phyloP scores from a whole-genome alignment of 352 stramenopile genomes.

The Pythium plurisporium region DNA sequence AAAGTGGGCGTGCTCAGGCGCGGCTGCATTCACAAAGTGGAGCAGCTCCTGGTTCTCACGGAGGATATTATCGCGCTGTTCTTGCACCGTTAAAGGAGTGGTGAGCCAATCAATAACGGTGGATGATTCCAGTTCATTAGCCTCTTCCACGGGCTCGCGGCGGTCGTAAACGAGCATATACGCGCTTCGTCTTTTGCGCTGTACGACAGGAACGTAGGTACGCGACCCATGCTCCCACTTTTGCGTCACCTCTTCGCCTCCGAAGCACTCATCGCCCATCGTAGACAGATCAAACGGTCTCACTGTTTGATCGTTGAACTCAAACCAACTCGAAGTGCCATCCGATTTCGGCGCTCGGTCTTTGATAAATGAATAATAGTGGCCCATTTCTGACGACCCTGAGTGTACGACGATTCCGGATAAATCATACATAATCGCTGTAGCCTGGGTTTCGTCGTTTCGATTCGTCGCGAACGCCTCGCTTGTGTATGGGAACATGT shows the following conservation, averaged over 20 bases:
- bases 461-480: constrained; percentile 33
- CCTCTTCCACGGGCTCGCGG: constrained; percentile 2
- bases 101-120: background rate
- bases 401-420: constrained; percentile 91
- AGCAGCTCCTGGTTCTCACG: constrained; percentile 15
- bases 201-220: constrained; percentile 29
- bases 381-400: constrained; percentile 87
- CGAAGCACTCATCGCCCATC: constrained; percentile 87
- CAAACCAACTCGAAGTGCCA: constrained; percentile 55
- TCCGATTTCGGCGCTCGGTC: constrained; percentile 35
- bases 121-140: background rate
- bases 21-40: constrained; percentile 9
- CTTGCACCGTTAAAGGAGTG: constrained; percentile 1
- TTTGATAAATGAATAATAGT: constrained; percentile 95
- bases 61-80: background rate
- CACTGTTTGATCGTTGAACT: constrained; percentile 92
- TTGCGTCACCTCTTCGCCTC: constrained; percentile 72
- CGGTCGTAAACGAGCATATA: constrained; percentile 82
- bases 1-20: constrained; percentile 2
- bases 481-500: constrained; percentile 90
- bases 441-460: background rate
- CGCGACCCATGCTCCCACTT: constrained; percentile 39
- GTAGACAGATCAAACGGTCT: constrained; percentile 68
- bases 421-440: constrained; percentile 79
- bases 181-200: constrained; percentile 63